A percentile compares a stretch with the other conserved stretches of the same genome.
Evolutionary conservation across 164 flowering plant genomes (phyloP).

Genomic region (Vitis labrusca): DNA sequence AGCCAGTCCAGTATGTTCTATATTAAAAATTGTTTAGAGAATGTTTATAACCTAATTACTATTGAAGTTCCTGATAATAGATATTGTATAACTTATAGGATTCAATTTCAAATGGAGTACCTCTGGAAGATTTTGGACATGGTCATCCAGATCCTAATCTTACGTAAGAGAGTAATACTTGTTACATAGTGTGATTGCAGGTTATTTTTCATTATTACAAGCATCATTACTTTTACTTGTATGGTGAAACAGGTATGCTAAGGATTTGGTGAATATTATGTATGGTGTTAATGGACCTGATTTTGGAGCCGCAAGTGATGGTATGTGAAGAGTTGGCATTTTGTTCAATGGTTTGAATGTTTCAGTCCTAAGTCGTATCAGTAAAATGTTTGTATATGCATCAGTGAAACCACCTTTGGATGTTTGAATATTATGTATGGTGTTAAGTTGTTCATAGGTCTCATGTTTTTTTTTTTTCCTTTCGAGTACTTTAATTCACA

Average conservation of each 20-base stretch:
- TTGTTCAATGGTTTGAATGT: too few relatives aligned
- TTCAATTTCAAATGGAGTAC: constrained; percentile 86
- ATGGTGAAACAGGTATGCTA: constrained; percentile 70
- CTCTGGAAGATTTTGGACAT: constrained; percentile 97
- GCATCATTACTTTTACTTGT: not conserved
- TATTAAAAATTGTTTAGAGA: not conserved
- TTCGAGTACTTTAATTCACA: too few relatives aligned
- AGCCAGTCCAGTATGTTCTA: constrained; percentile 64
- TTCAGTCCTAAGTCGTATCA: too few relatives aligned
- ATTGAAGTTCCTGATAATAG: constrained; percentile 14
- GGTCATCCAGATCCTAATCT: constrained; percentile 99
- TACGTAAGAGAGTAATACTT: constrained; percentile 57
- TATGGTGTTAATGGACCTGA: constrained; percentile 81
- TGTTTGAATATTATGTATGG: not conserved
- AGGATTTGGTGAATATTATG: constrained; percentile 88
- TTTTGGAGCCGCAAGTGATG: constrained; percentile 99
- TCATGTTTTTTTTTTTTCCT: not conserved
- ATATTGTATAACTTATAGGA: constrained; percentile 52
- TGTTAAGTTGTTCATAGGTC: too few relatives aligned
- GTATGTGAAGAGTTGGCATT: constrained; percentile 34
- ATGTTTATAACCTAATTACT: not conserved
- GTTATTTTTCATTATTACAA: not conserved
- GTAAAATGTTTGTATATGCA: too few relatives aligned
- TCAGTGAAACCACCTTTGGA: too few relatives aligned
- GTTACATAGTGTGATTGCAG: not conserved